Evolutionary conservation across 257 asterid species (phyloP), one percentile per base, ranked within the genome.

Genomic region (Solanum bulbocastanum): DNA sequence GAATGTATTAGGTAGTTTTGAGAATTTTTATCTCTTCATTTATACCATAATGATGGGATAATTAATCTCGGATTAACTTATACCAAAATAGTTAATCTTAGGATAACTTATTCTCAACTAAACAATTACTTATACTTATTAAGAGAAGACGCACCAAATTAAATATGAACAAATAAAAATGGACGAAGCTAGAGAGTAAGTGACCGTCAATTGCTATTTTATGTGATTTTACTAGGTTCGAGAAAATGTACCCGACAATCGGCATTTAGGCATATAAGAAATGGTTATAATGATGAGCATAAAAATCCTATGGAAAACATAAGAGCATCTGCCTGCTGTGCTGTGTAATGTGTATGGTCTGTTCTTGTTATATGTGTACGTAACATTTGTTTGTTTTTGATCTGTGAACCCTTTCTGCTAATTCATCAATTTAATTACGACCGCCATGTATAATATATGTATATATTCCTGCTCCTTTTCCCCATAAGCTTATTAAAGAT

Each of bases 381-480:
- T 62, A 74, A 25, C 27, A 37, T 87, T 87, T 87, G 79, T 87
- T 87, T 76, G 85, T n/a, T 87, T 87, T 66, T 76, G 79, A 78
- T 87, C 76, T 87, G 88, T 75, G 75, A 58, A 76, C 82, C 32
- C 30, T 32, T 56, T 33, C 87, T 84, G 27, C 37, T 85, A 12
- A 44, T 44, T 8, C 23, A 40, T 86, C 5, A 85, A 65, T 84
- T 60, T 84, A n/a, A 39, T 46, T 60, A 60, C 56, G 58, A 84
- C 87, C 65, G 84, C 39, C 44, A 46, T 81, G 6, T n/a, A 81
- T 30, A 5, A 33, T 22, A 27, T 52, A 40, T 40, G 9, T 30
- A 75, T 30, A 79, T 46, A 81, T 49, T 81, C 85, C 30, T 81
- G 85, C 66, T 46, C 68, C 85, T 46, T 81, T 81, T 81, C 40